Evolutionary conservation across 768 basidiomycete genomes (phyloP).

Genomic region (Rhizopogon vulgaris): DNA sequence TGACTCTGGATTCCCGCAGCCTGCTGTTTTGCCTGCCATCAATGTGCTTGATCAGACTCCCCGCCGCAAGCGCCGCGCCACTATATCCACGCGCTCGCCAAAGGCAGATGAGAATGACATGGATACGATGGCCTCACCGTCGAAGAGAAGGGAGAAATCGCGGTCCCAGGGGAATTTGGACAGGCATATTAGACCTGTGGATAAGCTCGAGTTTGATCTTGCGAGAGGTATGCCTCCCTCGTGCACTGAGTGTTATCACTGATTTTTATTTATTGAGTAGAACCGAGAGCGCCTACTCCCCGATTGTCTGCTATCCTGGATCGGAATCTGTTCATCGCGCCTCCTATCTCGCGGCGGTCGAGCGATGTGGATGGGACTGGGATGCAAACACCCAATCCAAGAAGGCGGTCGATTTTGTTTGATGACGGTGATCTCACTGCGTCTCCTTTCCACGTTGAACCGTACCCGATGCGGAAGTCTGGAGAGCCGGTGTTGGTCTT

Average conservation of each 20-base stretch:
- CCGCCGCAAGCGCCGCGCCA: slow-evolving; percentile 44
- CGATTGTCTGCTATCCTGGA: slow-evolving; percentile 66
- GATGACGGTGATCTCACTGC: slow-evolving; percentile 47
- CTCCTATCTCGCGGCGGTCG: slow-evolving; percentile 33
- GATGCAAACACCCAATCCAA: slow-evolving; percentile 11
- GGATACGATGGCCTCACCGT: slow-evolving; percentile 41
- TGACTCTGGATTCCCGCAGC: slow-evolving; percentile 15
- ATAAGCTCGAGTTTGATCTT: slow-evolving; percentile 59
- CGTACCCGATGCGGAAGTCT: slow-evolving; percentile 49
- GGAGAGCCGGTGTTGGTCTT: slow-evolving; percentile 28
- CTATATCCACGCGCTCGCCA: slow-evolving; percentile 62
- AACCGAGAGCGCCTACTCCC: slow-evolving; percentile 39
- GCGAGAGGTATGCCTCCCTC: slow-evolving; percentile 44
- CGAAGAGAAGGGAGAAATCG: slow-evolving; percentile 61
- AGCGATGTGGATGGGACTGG: slow-evolving; percentile 29
- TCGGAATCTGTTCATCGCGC: slow-evolving; percentile 59
- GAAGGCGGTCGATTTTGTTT: slow-evolving; percentile 14
- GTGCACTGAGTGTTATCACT: neutral
- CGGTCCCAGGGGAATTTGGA: slow-evolving; percentile 61
- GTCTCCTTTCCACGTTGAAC: slow-evolving; percentile 59
- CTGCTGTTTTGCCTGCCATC: slow-evolving; percentile 11
- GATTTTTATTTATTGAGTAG: slow-evolving; percentile 4
- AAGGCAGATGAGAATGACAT: slow-evolving; percentile 25
- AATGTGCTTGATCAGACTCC: slow-evolving; percentile 26
- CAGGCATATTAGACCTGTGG: slow-evolving; percentile 61